Conservation (phyloP, 495 filamentous ascomycete genomes). For the Tetracladium marchalianum region DNA sequence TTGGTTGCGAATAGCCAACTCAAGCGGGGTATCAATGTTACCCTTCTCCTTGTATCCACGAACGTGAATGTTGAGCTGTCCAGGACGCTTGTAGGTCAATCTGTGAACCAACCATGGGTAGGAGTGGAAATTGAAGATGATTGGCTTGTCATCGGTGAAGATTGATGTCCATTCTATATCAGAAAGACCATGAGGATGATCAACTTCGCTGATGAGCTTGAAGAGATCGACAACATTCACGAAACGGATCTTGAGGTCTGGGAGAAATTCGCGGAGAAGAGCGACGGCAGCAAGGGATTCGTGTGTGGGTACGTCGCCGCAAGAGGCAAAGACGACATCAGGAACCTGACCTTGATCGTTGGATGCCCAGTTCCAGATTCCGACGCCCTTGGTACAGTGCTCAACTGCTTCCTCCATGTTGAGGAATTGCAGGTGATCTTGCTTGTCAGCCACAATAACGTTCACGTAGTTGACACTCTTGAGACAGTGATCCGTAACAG, state of each 20-base stretch:
- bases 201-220: constrained; percentile 52
- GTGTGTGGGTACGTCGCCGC: constrained; percentile 61
- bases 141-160: constrained; percentile 56
- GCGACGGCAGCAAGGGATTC: constrained; percentile 60
- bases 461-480: constrained; percentile 65
- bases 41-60: constrained; percentile 68
- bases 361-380: constrained; percentile 49
- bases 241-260: constrained; percentile 59
- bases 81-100: constrained; percentile 58
- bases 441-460: constrained; percentile 66
- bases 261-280: constrained; percentile 52
- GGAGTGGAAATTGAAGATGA: constrained; percentile 73
- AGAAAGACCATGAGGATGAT: constrained; percentile 59
- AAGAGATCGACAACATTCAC: constrained; percentile 70
- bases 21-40: constrained; percentile 67
- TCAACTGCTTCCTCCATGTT: constrained; percentile 54
- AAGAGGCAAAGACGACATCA: constrained; percentile 60
- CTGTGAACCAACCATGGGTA: constrained; percentile 70
- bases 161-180: constrained; percentile 51
- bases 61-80: constrained; percentile 54
- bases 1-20: constrained; percentile 60
- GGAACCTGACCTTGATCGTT: constrained; percentile 52
- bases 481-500: constrained; percentile 59
- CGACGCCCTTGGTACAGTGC: constrained; percentile 61
- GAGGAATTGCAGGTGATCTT: constrained; percentile 63